Evolutionary conservation across 805 yeast species (phyloP).

Genomic region (Lipomyces sp.): DNA sequence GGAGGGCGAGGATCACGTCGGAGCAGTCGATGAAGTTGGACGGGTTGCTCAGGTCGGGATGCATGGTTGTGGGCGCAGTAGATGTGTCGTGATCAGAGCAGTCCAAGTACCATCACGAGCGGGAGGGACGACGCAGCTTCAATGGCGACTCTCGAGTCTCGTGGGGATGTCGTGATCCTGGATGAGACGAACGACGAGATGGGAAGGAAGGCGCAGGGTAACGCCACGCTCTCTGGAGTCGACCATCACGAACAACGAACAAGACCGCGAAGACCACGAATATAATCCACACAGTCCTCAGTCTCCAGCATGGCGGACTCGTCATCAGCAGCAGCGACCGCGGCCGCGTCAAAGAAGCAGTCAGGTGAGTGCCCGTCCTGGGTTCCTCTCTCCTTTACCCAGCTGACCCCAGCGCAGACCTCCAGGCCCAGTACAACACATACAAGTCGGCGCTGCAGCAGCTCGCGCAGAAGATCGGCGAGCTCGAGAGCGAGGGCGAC

Average conservation of each 20-base stretch:
- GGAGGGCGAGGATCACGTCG: conserved; percentile 79
- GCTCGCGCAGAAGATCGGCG: conserved; percentile 40
- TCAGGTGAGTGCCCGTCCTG: conserved; percentile 6
- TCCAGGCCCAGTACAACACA: conserved; percentile 43
- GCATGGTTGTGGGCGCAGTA: conserved; percentile 28
- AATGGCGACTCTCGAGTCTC: too few species aligned
- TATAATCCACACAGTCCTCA: too few species aligned
- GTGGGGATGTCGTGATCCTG: too few species aligned
- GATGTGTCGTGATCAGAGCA: too few species aligned
- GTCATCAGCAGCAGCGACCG: conserved; percentile 8
- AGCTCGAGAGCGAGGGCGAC: conserved; percentile 43
- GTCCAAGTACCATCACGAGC: not conserved
- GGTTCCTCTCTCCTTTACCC: too few species aligned
- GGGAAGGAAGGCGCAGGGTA: too few species aligned
- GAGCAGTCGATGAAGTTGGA: conserved; percentile 57
- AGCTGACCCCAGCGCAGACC: too few species aligned
- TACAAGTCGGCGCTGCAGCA: conserved; percentile 40
- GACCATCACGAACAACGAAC: too few species aligned
- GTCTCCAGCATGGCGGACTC: conserved; percentile 1
- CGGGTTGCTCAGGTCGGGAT: conserved; percentile 31
- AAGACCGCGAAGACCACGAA: too few species aligned
- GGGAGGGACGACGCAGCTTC: not conserved
- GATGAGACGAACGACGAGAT: too few species aligned
- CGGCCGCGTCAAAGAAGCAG: conserved; percentile 20
- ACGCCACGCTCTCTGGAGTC: too few species aligned